Percentiles rank a stretch among this genome's conserved stretches.
These are phyloP conservation scores for Ottelia alismoides DNA, from an alignment of 106 monocot species.

Conservation along the genomic window DNA sequence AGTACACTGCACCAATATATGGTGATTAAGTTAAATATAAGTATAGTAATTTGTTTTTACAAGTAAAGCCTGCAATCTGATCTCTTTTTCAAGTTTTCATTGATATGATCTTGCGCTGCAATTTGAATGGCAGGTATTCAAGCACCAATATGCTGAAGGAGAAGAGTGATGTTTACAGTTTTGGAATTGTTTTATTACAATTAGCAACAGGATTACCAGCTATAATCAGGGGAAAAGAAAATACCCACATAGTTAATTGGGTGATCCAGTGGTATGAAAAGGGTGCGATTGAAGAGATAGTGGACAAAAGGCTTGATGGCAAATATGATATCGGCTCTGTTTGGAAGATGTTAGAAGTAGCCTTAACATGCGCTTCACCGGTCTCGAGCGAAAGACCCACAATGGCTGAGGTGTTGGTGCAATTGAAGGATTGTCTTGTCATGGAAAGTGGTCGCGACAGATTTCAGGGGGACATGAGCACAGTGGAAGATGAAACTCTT, in stretches of 20 bases:
- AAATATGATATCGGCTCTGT: not conserved
- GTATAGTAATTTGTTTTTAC: too few relatives aligned
- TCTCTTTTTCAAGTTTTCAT: too few relatives aligned
- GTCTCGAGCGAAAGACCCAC: not conserved
- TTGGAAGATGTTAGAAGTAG: not conserved
- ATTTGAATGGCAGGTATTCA: too few relatives aligned
- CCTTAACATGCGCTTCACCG: not conserved
- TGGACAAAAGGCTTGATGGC: not conserved
- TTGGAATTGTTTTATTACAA: not conserved
- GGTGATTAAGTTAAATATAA: too few relatives aligned
- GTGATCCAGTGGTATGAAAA: not conserved
- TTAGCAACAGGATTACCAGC: not conserved
- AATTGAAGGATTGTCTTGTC: not conserved
- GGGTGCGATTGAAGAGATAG: not conserved
- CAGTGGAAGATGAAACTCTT: too few relatives aligned
- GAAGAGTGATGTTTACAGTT: not conserved
- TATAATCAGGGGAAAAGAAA: not conserved
- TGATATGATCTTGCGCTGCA: too few relatives aligned
- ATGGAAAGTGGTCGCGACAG: too few relatives aligned
- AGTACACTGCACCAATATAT: too few relatives aligned
- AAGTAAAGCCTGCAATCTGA: too few relatives aligned
- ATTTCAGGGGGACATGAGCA: too few relatives aligned
- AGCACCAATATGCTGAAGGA: not conserved
- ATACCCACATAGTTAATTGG: not conserved
- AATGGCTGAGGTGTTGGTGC: not conserved